Evolutionary conservation across 306 rosid species (phyloP).

Genomic region (Quercus parvula): DNA sequence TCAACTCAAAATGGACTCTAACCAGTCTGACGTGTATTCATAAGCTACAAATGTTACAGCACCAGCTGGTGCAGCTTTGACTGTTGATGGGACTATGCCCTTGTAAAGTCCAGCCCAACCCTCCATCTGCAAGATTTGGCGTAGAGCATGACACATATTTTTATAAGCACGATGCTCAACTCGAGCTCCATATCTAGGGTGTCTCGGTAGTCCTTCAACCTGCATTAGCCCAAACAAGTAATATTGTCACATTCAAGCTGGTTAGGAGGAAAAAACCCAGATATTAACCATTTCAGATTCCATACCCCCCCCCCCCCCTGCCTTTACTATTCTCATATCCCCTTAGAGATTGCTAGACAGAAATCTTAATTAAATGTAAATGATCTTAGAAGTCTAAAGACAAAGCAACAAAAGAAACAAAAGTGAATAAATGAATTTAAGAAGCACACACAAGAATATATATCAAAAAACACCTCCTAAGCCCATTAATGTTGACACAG

Average conservation of each 20-base stretch:
- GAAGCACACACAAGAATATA: neutral
- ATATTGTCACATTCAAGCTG: neutral
- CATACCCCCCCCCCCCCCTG: too few species aligned
- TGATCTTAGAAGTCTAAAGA: neutral
- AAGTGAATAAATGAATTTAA: neutral
- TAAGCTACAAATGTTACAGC: slow-evolving; percentile 93
- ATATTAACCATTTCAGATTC: neutral
- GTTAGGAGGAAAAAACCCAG: neutral
- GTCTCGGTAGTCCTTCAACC: slow-evolving; percentile 89
- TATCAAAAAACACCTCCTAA: neutral
- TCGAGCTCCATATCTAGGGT: slow-evolving; percentile 88
- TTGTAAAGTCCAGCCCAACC: slow-evolving; percentile 92
- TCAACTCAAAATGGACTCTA: slow-evolving; percentile 57
- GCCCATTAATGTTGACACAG: neutral
- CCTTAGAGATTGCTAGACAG: neutral
- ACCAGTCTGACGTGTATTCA: slow-evolving; percentile 71
- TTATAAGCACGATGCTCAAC: slow-evolving; percentile 67
- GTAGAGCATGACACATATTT: slow-evolving; percentile 76
- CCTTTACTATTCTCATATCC: neutral
- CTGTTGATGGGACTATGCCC: slow-evolving; percentile 82
- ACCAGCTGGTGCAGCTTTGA: slow-evolving; percentile 94
- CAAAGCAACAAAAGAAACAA: neutral
- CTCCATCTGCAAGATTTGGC: slow-evolving; percentile 50
- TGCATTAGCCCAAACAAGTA: slow-evolving; percentile 19
- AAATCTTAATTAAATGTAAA: neutral